Evolutionary conservation across 2,329 filamentous ascomycete genomes (phyloP).

Genomic region (Trichoderma atroviride): DNA sequence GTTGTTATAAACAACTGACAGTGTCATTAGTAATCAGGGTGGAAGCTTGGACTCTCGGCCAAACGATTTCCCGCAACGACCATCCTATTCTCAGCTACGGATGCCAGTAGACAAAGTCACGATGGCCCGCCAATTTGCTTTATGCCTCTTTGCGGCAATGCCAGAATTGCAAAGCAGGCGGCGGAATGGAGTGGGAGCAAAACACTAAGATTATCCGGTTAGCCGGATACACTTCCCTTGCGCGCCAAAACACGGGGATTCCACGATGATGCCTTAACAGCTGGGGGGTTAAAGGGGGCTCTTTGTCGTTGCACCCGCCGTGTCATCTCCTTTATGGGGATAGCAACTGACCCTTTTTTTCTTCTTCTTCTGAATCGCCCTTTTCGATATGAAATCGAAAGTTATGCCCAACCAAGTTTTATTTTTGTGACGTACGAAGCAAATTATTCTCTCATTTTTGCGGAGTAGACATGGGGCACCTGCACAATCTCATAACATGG

Average conservation of each 20-base stretch:
- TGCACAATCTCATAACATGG: slow-evolving; percentile 22
- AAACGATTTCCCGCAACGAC: not conserved
- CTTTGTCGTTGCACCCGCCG: not conserved
- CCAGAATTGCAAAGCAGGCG: not conserved
- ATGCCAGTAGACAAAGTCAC: not conserved
- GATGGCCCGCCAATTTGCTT: not conserved
- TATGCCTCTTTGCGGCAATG: not conserved
- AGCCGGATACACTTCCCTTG: not conserved
- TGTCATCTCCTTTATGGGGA: not conserved
- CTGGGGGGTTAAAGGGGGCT: not conserved
- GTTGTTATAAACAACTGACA: not conserved
- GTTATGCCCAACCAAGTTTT: not conserved
- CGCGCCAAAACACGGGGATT: not conserved
- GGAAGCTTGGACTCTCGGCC: not conserved
- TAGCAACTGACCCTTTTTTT: not conserved
- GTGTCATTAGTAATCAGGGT: not conserved
- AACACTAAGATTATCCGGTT: slow-evolving; percentile 6
- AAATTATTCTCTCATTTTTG: not conserved
- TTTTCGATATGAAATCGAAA: no score
- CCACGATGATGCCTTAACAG: slow-evolving; percentile 2
- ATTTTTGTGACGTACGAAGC: not conserved
- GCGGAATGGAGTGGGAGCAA: not conserved
- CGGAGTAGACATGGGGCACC: slow-evolving; percentile 4
- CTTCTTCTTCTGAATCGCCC: not conserved
- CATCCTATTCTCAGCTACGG: not conserved